Conservation (phyloP, 2,329 filamentous ascomycete species). For the Aspergillus ustus region DNA sequence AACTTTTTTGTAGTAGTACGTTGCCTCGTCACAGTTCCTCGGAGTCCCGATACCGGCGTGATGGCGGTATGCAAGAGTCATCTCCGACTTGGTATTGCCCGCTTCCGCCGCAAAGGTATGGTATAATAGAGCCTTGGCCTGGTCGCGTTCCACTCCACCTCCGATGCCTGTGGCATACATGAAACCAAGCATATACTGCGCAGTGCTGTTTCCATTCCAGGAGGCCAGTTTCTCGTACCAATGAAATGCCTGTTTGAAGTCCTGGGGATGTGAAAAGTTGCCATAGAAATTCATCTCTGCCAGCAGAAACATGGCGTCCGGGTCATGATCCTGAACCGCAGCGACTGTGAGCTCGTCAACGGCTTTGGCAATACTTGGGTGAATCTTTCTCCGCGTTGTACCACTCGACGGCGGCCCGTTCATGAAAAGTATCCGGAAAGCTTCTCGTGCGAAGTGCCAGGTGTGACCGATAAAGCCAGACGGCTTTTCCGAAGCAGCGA, state of each 20-base stretch:
- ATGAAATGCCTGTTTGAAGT: conserved; percentile 78
- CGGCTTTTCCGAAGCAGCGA: conserved; percentile 49
- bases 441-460: conserved; percentile 65
- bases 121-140: conserved; percentile 89
- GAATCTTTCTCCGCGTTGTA: conserved; percentile 37
- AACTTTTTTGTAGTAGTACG: conserved; percentile 87
- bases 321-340: conserved; percentile 57
- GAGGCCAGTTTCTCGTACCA: conserved; percentile 80
- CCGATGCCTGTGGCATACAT: conserved; percentile 95
- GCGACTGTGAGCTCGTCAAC: conserved; percentile 64
- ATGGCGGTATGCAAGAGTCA: conserved; percentile 89
- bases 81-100: conserved; percentile 83
- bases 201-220: conserved; percentile 82
- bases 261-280: conserved; percentile 84
- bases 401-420: conserved; percentile 60
- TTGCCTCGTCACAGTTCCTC: conserved; percentile 82
- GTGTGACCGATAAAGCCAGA: conserved; percentile 62
- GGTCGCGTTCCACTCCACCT: conserved; percentile 77
- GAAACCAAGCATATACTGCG: conserved; percentile 92
- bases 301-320: conserved; percentile 86
- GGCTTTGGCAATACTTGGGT: conserved; percentile 57
- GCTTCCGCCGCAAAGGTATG: conserved; percentile 90
- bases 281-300: conserved; percentile 97
- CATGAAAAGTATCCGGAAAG: conserved; percentile 68
- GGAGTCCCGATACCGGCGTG: conserved; percentile 83